Base-by-base conservation (phyloP, 2,329 filamentous ascomycete species). In the Fusarium sp. region DNA sequence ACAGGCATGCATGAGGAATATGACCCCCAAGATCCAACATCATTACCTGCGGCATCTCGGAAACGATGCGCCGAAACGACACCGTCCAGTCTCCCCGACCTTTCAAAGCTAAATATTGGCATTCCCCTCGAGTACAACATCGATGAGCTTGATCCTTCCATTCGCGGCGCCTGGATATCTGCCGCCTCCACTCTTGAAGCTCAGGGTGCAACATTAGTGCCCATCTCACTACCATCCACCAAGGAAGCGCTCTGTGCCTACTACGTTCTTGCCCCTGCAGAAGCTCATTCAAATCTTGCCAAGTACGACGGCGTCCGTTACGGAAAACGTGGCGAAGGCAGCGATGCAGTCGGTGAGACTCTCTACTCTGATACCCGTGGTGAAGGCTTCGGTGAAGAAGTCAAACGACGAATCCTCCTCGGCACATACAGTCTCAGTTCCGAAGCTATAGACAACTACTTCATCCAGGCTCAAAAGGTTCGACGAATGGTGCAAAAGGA, bases 221-320 rank as follows among this genome's bases (percentile, higher is more conserved):
- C 92, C 3, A 87, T 98, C 18, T 93, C 91, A 4, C 85, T 99
- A 7, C 94, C 95, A 1, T 89, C 91, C 1, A 99, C 95, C 2
- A 91, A 89, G 67, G 90, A 93, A 72, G 95, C 96, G 0, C 87
- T 99, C 1, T 93, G 94, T 22, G 92, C 96, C 34, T 99, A 99
- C 83, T 99, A 99, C 80, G 88, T 99, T 60, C 90, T 99, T 59
- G 97, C 96, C 1, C 94, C 96, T 0, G 95, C 96, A 18, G 96
- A 99, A 81, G 96, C 96, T 6, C 94, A 94, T 2, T 98, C 95
- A 18, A 99, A 99, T 75, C 88, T 99, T 4, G 93, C 96, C 61
- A 98, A 97, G 79, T 99, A 98, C 79, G 97, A 99, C 75, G 96
- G 96, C 22, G 89, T 98, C n/a, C 91, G 96, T 13, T 99, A 97